phyloP scores from a whole-genome alignment of 2,329 filamentous ascomycete species.

The Microdochium nivale region DNA sequence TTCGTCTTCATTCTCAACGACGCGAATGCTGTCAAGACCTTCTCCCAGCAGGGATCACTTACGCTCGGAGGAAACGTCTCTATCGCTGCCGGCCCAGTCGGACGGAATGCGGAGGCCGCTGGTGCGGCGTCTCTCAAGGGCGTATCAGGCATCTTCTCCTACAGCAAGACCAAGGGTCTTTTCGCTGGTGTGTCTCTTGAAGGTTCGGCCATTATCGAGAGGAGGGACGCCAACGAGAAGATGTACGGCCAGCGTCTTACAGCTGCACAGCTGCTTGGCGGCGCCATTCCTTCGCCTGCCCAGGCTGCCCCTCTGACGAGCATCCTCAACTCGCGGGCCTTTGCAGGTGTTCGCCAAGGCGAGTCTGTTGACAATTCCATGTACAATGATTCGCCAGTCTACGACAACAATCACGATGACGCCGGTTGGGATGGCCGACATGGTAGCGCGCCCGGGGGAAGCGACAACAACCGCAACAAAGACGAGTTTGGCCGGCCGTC shows the following conservation, averaged over 20 bases:
- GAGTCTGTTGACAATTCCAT: constrained; percentile 49
- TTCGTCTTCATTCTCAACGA: constrained; percentile 99
- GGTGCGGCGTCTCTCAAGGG: constrained; percentile 85
- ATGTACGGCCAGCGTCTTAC: constrained; percentile 80
- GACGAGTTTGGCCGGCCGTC: constrained; percentile 47
- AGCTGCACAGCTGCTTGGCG: constrained; percentile 73
- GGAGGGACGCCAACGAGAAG: constrained; percentile 94
- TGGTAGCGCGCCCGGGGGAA: constrained; percentile 64
- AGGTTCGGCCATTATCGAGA: constrained; percentile 85
- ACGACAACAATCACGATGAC: constrained; percentile 75
- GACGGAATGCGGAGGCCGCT: constrained; percentile 90
- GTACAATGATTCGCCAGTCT: constrained; percentile 92
- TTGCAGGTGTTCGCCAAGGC: constrained; percentile 54
- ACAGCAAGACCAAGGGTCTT: constrained; percentile 94
- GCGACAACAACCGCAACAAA: constrained; percentile 31
- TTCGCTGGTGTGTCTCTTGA: constrained; percentile 95
- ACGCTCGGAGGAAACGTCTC: constrained; percentile 95
- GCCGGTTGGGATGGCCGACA: constrained; percentile 73
- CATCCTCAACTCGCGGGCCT: constrained; percentile 77
- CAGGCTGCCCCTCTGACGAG: constrained; percentile 78
- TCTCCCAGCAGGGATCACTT: constrained; percentile 83
- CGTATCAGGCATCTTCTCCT: constrained; percentile 88
- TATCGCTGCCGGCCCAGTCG: constrained; percentile 86
- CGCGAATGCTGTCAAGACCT: constrained; percentile 77
- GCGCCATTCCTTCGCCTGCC: constrained; percentile 67